A percentile compares a stretch with the other conserved stretches of the same genome.
These are phyloP conservation scores for Solanum sitiens DNA, from an alignment of 257 asterid genomes.

Conservation along the genomic window DNA sequence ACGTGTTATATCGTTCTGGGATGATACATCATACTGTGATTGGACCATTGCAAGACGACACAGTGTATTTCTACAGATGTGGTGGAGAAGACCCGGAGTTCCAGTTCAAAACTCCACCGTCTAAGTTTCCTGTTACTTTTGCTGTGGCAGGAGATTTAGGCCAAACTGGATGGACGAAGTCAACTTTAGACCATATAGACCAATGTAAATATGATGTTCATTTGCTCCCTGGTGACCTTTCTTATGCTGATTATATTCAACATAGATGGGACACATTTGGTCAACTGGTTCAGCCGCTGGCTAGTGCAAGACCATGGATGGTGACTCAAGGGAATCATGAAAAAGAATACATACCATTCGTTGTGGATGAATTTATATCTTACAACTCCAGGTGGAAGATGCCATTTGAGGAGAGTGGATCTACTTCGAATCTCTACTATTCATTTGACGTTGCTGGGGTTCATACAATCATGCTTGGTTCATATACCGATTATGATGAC, in stretches of 20 bases:
- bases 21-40: slow-evolving; percentile 73
- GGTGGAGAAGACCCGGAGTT: slow-evolving; percentile 77
- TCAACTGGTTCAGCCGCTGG: slow-evolving; percentile 85
- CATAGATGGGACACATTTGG: slow-evolving; percentile 90
- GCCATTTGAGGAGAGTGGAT: slow-evolving; percentile 83
- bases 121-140: slow-evolving; percentile 71
- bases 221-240: slow-evolving; percentile 87
- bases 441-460: slow-evolving; percentile 92
- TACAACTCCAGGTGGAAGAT: slow-evolving; percentile 95
- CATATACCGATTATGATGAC: slow-evolving; percentile 52
- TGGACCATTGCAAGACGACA: slow-evolving; percentile 65
- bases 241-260: slow-evolving; percentile 87
- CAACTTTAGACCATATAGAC: slow-evolving; percentile 67
- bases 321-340: slow-evolving; percentile 98
- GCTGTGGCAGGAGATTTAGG: slow-evolving; percentile 97
- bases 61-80: slow-evolving; percentile 60
- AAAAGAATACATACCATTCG: slow-evolving; percentile 49
- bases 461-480: slow-evolving; percentile 84
- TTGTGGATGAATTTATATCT: slow-evolving; percentile 45
- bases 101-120: slow-evolving; percentile 80
- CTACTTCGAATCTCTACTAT: slow-evolving; percentile 70
- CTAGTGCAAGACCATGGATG: slow-evolving; percentile 98
- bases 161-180: slow-evolving; percentile 90
- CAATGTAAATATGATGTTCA: slow-evolving; percentile 61
- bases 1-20: slow-evolving; percentile 62